A percentile compares a stretch with the other conserved stretches of the same genome.
Conservation (phyloP, 176 grass and related monocot species). For the Alopecurus myosuroides region DNA sequence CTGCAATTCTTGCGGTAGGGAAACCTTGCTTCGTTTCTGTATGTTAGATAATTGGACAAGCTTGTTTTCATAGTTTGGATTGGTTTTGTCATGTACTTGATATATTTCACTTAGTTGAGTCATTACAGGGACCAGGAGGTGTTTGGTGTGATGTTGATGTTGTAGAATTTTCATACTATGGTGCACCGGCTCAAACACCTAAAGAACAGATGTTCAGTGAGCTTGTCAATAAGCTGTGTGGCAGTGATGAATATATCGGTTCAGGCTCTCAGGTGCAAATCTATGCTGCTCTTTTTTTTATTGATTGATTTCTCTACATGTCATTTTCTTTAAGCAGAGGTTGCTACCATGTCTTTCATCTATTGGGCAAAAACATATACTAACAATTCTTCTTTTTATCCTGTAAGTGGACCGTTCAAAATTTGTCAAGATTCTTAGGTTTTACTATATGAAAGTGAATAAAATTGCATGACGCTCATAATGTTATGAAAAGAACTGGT, state of each 20-base stretch:
- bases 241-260: conserved; percentile 88
- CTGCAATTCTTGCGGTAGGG: conserved; percentile 71
- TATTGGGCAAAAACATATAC: conserved; percentile 5
- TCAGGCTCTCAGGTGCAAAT: conserved; percentile 89
- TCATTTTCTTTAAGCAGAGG: neutral
- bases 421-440: conserved; percentile 7
- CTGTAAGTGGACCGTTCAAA: neutral
- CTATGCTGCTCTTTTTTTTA: conserved; percentile 9
- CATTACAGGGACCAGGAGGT: conserved; percentile 89
- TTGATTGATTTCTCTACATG: conserved; percentile 5
- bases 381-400: neutral
- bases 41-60: neutral
- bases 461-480: neutral
- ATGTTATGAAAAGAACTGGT: neutral
- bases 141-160: conserved; percentile 99
- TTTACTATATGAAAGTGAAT: conserved; percentile 9
- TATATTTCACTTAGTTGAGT: conserved; percentile 36
- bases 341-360: conserved; percentile 21
- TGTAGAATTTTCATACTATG: conserved; percentile 96
- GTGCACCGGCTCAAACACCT: conserved; percentile 79
- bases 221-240: conserved; percentile 82
- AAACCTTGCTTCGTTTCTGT: conserved; percentile 3
- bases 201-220: conserved; percentile 89
- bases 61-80: neutral
- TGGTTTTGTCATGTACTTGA: neutral